Conservation (phyloP, 148 eudicot genomes). For the Diospyros kaki region DNA sequence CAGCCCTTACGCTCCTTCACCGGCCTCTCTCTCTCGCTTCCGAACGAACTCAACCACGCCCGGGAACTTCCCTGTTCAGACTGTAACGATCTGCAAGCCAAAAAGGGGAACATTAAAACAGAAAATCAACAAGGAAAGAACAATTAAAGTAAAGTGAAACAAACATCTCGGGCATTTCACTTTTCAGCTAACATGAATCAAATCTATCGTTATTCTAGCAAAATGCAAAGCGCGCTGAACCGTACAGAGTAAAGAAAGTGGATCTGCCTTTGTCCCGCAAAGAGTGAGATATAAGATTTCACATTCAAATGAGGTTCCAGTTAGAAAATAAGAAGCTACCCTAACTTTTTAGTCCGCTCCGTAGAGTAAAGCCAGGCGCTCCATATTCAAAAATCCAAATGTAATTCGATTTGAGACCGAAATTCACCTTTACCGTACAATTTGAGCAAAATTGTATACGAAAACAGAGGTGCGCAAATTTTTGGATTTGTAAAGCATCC, state of each 20-base stretch:
- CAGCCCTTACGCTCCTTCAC: conserved; percentile 86
- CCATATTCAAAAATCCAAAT: not conserved
- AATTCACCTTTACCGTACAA: conserved; percentile 14
- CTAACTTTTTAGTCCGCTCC: not conserved
- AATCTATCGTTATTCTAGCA: not conserved
- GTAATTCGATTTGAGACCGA: not conserved
- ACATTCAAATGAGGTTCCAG: not conserved
- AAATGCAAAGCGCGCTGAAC: not conserved
- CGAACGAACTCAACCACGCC: conserved; percentile 65
- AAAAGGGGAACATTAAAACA: not conserved
- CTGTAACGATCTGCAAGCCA: conserved; percentile 42
- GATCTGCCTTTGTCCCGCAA: not conserved
- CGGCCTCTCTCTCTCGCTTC: conserved; percentile 57
- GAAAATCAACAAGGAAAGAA: not conserved
- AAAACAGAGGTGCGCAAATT: not conserved
- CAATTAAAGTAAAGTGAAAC: not conserved
- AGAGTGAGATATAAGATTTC: not conserved
- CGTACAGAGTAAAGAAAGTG: not conserved
- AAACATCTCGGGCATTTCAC: not conserved
- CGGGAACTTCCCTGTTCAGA: conserved; percentile 38
- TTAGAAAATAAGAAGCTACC: not conserved
- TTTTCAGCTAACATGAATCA: not conserved
- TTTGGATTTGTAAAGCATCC: not conserved
- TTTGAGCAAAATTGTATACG: not conserved
- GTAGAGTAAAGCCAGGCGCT: conserved; percentile 13